Evolutionary conservation across 75 land plant genomes (phyloP).

Genomic region (Cunninghamia lanceolata): DNA sequence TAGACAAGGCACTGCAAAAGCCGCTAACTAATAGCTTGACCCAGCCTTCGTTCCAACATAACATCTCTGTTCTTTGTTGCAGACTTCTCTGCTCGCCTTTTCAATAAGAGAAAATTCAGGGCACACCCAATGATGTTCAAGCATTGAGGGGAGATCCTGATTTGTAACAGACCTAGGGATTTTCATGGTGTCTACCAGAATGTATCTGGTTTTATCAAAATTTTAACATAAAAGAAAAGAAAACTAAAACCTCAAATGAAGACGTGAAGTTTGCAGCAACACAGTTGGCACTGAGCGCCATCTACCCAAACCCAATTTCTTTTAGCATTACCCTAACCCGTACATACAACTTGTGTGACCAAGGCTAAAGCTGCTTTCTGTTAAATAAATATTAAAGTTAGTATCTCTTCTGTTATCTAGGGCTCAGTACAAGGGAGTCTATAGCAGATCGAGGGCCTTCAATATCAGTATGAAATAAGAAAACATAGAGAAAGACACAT

Average conservation of each 20-base stretch:
- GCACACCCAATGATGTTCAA: background rate
- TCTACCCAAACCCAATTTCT: background rate
- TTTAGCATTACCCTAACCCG: background rate
- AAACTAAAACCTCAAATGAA: background rate
- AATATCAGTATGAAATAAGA: background rate
- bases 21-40: background rate
- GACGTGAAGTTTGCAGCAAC: background rate
- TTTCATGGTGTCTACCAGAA: background rate
- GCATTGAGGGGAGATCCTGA: background rate
- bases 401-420: no score
- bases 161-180: background rate
- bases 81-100: no score
- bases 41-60: slow-evolving; percentile 7
- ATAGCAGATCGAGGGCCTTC: no score
- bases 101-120: background rate
- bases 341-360: background rate
- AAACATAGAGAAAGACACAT: background rate
- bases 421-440: background rate
- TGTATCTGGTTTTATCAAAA: background rate
- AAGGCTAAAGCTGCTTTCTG: background rate
- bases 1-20: no score
- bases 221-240: background rate
- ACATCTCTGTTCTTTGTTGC: background rate
- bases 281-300: no score
- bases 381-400: background rate